These are phyloP conservation scores for Tulasnella sp. DNA, from an alignment of 768 basidiomycete species.

Conservation along the genomic window DNA sequence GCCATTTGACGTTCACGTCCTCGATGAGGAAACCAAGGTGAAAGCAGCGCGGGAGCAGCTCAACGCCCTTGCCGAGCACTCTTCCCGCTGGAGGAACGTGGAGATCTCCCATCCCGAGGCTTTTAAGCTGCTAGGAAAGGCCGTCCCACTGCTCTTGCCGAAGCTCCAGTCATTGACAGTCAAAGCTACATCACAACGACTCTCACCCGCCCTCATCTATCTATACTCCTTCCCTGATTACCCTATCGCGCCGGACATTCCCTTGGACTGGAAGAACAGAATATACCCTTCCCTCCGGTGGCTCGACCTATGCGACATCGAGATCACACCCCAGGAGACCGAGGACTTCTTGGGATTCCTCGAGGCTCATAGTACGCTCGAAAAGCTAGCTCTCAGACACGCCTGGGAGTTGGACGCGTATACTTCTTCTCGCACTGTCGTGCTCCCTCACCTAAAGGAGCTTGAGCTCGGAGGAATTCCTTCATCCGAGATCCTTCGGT, in stretches of 20 bases:
- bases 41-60: not conserved
- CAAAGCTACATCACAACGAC: not conserved
- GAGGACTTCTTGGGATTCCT: constrained; percentile 4
- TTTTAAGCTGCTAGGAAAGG: not conserved
- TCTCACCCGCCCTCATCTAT: not conserved
- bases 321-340: not conserved
- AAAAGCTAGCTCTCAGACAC: not conserved
- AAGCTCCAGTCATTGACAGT: not conserved
- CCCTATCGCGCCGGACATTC: not conserved
- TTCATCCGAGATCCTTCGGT: not conserved
- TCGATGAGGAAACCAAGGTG: not conserved
- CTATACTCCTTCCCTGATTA: not conserved
- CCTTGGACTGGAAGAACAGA: not conserved
- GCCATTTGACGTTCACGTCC: not conserved
- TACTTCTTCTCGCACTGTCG: not conserved
- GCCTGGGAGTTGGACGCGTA: not conserved
- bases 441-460: not conserved
- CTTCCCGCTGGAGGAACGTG: not conserved
- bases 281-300: not conserved
- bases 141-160: not conserved
- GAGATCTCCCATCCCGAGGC: not conserved
- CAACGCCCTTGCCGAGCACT: not conserved
- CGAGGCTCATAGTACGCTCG: not conserved
- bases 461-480: not conserved
- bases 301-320: constrained; percentile 1